phyloP scores from a whole-genome alignment of 2,329 filamentous ascomycete genomes.

The Penicillium sp. region DNA sequence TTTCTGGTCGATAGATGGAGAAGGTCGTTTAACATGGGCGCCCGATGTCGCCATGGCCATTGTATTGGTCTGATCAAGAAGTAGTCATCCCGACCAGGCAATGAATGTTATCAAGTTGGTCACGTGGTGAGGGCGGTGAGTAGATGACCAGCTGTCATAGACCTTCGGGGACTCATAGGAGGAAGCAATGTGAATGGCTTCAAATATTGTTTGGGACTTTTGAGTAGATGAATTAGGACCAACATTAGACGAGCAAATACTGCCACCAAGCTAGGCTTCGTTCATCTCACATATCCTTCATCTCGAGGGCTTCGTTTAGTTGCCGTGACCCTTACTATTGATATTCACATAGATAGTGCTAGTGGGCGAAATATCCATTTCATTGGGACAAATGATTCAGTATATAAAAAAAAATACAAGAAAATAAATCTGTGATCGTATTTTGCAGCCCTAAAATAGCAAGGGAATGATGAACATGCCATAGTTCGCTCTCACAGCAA shows the following conservation, averaged over 20 bases:
- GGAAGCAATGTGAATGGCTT: neutral
- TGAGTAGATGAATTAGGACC: neutral
- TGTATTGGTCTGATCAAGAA: constrained; percentile 9
- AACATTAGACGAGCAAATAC: neutral
- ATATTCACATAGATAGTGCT: neutral
- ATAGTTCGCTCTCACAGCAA: constrained; percentile 6
- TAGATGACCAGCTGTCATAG: neutral
- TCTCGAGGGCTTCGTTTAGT: neutral
- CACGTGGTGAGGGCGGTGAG: constrained; percentile 4
- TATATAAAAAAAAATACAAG: neutral
- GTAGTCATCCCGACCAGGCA: constrained; percentile 16
- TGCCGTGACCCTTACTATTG: neutral
- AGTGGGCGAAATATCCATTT: neutral
- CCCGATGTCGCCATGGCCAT: constrained; percentile 34
- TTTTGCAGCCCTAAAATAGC: neutral
- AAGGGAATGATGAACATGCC: constrained; percentile 1
- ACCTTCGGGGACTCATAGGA: neutral
- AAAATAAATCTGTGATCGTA: neutral
- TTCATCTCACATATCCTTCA: neutral
- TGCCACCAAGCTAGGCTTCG: neutral
- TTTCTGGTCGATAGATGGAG: constrained; percentile 25
- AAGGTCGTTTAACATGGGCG: constrained; percentile 36
- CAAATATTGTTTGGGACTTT: neutral
- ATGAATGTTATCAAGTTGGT: constrained; percentile 1
- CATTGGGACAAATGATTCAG: neutral